Conservation (phyloP, 306 rosid genomes). For the Corylus heterophylla region DNA sequence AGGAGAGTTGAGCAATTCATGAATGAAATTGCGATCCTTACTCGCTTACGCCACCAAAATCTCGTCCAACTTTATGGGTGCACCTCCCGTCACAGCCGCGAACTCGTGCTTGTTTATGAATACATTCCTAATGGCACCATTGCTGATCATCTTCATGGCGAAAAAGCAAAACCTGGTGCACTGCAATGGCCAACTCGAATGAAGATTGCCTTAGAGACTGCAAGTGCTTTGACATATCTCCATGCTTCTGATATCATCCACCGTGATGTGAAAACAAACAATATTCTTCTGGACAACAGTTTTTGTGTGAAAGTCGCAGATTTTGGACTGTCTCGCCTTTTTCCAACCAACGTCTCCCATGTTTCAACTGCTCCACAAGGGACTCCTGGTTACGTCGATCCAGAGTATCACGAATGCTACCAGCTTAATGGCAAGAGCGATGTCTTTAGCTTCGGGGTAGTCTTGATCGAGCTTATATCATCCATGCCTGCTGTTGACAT, state of each 20-base stretch:
- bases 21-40: slow-evolving; percentile 66
- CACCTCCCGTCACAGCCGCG: slow-evolving; percentile 80
- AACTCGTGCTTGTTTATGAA: slow-evolving; percentile 85
- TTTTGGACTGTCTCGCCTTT: slow-evolving; percentile 85
- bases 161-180: slow-evolving; percentile 41
- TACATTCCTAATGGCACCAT: slow-evolving; percentile 79
- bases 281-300: slow-evolving; percentile 66
- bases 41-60: slow-evolving; percentile 59
- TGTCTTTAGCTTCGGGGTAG: slow-evolving; percentile 89
- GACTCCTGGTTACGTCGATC: slow-evolving; percentile 94
- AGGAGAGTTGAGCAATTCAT: slow-evolving; percentile 81
- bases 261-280: slow-evolving; percentile 79
- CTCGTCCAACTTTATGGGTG: slow-evolving; percentile 82
- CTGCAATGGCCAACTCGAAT: slow-evolving; percentile 61
- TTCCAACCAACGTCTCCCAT: slow-evolving; percentile 64
- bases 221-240: slow-evolving; percentile 73
- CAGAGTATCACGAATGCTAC: slow-evolving; percentile 80
- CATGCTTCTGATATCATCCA: slow-evolving; percentile 75
- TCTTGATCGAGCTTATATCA: slow-evolving; percentile 71
- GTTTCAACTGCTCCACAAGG: slow-evolving; percentile 92
- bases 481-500: slow-evolving; percentile 89
- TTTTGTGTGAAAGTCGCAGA: slow-evolving; percentile 82
- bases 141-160: slow-evolving; percentile 83
- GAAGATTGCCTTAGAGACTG: slow-evolving; percentile 77
- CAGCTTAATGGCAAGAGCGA: slow-evolving; percentile 78